Conservation (phyloP, 441 rosid genomes). For the Bruguiera hainesii region DNA sequence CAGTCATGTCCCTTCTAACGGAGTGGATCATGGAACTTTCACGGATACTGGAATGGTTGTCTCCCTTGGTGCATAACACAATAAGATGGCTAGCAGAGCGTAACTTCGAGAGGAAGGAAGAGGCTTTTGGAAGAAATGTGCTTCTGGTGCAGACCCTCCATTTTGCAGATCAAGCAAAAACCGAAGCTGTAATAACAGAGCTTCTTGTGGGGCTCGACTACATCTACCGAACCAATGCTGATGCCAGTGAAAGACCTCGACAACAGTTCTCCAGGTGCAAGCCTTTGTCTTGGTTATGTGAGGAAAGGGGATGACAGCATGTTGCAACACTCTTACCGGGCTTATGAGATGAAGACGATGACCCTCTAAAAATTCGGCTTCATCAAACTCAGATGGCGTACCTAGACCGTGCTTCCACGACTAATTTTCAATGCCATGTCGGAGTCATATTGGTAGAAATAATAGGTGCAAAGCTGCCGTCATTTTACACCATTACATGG, state of each 20-base stretch:
- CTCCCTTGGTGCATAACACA: constrained; percentile 58
- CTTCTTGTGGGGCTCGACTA: constrained; percentile 60
- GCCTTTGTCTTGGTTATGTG: constrained; percentile 6
- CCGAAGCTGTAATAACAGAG: constrained; percentile 59
- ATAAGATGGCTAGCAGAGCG: constrained; percentile 58
- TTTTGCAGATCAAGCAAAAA: constrained; percentile 54
- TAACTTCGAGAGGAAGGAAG: constrained; percentile 48
- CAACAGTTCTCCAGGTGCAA: constrained; percentile 10
- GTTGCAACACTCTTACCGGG: no score
- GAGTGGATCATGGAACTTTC: constrained; percentile 41
- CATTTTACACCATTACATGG: no score
- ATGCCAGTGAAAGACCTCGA: constrained; percentile 15
- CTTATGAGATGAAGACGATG: no score
- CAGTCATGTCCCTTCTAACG: constrained; percentile 35
- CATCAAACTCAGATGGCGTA: neutral
- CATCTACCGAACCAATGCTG: constrained; percentile 35
- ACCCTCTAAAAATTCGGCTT: neutral
- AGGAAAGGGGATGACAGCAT: constrained; percentile 10
- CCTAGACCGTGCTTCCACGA: no score
- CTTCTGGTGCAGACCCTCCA: constrained; percentile 61
- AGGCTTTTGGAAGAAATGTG: constrained; percentile 39
- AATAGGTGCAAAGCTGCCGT: no score
- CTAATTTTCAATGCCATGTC: no score
- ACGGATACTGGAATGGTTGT: constrained; percentile 51
- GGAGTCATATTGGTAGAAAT: no score